phyloP scores from a whole-genome alignment of 345 rosid species.

The Chamaenerion angustifolium region DNA sequence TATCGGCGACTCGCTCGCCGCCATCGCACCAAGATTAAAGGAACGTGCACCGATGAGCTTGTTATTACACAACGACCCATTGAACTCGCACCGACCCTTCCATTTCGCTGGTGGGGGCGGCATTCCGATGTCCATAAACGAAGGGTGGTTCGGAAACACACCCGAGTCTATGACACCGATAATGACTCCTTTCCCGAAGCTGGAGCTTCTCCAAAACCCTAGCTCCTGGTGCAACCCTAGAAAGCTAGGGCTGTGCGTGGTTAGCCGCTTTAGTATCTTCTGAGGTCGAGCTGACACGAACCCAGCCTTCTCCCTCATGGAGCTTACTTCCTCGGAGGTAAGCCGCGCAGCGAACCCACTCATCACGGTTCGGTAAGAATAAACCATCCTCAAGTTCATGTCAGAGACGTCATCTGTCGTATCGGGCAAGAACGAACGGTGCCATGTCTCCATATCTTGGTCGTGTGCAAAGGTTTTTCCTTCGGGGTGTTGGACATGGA shows the following conservation, averaged over 20 bases:
- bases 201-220: constrained; percentile 29
- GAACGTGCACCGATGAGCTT: constrained; percentile 47
- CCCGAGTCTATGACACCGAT: constrained; percentile 45
- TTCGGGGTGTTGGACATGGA: constrained; percentile 11
- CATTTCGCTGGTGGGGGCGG: constrained; percentile 33
- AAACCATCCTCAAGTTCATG: constrained; percentile 12
- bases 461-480: constrained; percentile 4
- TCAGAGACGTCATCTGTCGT: constrained; percentile 4
- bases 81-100: constrained; percentile 43
- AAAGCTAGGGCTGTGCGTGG: constrained; percentile 38
- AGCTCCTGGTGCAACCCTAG: constrained; percentile 26
- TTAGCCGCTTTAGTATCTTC: constrained; percentile 20
- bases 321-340: constrained; percentile 27
- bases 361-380: constrained; percentile 22
- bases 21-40: constrained; percentile 15
- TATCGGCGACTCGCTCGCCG: constrained; percentile 16
- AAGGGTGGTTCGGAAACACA: constrained; percentile 35
- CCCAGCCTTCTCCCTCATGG: constrained; percentile 26
- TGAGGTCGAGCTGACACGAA: constrained; percentile 22
- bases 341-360: constrained; percentile 46
- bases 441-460: constrained; percentile 13
- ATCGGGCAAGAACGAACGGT: constrained; percentile 18
- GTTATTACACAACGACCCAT: constrained; percentile 25
- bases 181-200: constrained; percentile 34
- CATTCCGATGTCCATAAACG: constrained; percentile 28